Base-by-base conservation (phyloP, 768 basidiomycete genomes). In the Cubamyces lactineus region DNA sequence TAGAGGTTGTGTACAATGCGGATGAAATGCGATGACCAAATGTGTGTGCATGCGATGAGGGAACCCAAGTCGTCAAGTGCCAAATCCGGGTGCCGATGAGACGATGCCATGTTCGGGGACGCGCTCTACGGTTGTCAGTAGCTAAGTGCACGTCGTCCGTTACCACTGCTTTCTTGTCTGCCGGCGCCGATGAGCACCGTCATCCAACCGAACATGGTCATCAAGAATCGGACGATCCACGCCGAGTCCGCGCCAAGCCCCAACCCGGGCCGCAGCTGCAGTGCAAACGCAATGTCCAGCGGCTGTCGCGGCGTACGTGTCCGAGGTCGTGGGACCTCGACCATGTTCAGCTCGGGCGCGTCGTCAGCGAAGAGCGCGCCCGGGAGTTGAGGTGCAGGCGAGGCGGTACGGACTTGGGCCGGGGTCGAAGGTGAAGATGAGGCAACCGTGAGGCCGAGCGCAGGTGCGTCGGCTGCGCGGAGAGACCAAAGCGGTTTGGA, bases 161-260 rank as follows among this genome's bases (percentile, higher is more conserved):
- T 52, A 15, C n/a, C 24, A 49, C 53, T 64, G 53, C 23, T 40
- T 39, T 24, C 47, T 12, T 15, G 40, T 40, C 40, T 48, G 19
- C 64, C 55, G 19, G 61, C 64, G 6, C 73, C 72, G 9, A 75
- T 55, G n/a, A 87, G 76, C 30, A 90, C 80, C 43, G 86, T 82
- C 64, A 91, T 79, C 89, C 89, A 91, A 23, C 89, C 89, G 71
- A 88, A 91, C 73, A 90, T 81, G 30, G 85, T 79, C 89, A 92
- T 90, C 74, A 91, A 73, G 71, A 89, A 91, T 61, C 89, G 77
- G 51, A 91, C 87, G 79, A 90, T 83, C 88, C 88, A 91, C 40
- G 89, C 89, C 6, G 88, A 81, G 67, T 91, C 89, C 12, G 88
- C 86, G 42, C 88, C 86, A 12, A 82, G 73, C 40, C 88, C 89